These are phyloP conservation scores for Arabis alpina DNA, from an alignment of 345 rosid species.

Conservation along the genomic window DNA sequence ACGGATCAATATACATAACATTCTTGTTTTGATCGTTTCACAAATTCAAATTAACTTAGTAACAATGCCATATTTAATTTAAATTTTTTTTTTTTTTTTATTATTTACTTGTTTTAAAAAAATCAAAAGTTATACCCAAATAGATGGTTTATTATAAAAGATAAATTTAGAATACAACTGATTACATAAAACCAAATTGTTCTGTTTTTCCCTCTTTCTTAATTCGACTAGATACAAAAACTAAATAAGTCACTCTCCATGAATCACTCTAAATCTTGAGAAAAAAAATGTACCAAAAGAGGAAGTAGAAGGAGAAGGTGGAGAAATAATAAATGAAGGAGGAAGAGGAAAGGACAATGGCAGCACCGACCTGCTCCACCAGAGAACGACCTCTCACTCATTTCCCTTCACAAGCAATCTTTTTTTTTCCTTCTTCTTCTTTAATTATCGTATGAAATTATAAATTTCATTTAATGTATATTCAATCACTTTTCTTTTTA, in stretches of 20 bases:
- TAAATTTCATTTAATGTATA: not conserved
- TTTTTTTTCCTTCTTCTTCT: conserved; percentile 11
- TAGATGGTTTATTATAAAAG: not conserved
- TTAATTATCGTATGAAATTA: not conserved
- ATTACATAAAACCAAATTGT: not conserved
- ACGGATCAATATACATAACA: not conserved
- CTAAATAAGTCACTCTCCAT: not conserved
- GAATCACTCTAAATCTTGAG: not conserved
- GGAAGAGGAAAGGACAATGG: conserved; percentile 43
- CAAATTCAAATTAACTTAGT: not conserved
- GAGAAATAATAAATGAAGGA: conserved; percentile 40
- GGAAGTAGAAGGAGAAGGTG: conserved; percentile 22
- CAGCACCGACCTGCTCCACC: conserved; percentile 47
- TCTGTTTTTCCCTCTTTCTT: not conserved
- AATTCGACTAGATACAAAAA: not conserved
- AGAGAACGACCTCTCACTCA: conserved; percentile 44
- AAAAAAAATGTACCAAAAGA: not conserved
- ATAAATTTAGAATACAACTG: not conserved
- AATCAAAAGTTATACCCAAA: not conserved
- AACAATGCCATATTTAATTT: not conserved
- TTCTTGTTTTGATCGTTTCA: conserved; percentile 2
- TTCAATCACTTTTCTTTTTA: not conserved
- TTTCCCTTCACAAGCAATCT: conserved; percentile 36
- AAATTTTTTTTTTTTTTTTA: too few relatives aligned
- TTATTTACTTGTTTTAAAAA: too few relatives aligned